phyloP scores from a whole-genome alignment of 768 basidiomycete genomes.

The Russula foetens region DNA sequence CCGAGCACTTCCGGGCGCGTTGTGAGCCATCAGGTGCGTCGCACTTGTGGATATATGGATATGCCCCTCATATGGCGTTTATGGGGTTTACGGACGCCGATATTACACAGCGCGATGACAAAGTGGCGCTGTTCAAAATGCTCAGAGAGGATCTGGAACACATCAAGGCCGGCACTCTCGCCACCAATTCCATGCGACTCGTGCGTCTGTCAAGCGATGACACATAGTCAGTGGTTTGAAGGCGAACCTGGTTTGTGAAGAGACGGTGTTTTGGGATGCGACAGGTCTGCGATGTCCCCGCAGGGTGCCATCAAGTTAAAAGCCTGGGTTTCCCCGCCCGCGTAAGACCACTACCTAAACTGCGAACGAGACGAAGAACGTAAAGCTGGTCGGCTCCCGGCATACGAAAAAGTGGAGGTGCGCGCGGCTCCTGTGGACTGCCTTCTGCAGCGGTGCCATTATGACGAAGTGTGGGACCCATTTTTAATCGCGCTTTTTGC shows the following conservation, averaged over 20 bases:
- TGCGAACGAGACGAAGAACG: no score
- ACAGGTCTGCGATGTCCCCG: no score
- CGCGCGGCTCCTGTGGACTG: no score
- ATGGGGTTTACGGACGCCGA: background rate
- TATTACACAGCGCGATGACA: conserved; percentile 4
- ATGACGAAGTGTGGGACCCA: no score
- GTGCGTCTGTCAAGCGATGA: background rate
- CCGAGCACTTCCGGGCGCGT: conserved; percentile 75
- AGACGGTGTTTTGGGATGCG: background rate
- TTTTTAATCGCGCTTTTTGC: no score
- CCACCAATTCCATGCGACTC: conserved; percentile 2
- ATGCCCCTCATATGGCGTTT: background rate
- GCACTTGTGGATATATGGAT: background rate
- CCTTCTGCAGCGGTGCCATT: no score
- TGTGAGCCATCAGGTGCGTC: conserved; percentile 56
- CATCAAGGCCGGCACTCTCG: conserved; percentile 3
- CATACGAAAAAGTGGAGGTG: no score
- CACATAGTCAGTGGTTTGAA: background rate
- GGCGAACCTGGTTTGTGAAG: no score
- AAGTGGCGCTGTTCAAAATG: conserved; percentile 6
- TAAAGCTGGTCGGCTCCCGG: no score
- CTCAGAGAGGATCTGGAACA: background rate
- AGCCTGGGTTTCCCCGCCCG: no score
- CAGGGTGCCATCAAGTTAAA: no score
- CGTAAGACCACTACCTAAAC: no score